Base-by-base conservation (phyloP, 1,139 yeast species). In the Magnusiomyces clavatus region DNA sequence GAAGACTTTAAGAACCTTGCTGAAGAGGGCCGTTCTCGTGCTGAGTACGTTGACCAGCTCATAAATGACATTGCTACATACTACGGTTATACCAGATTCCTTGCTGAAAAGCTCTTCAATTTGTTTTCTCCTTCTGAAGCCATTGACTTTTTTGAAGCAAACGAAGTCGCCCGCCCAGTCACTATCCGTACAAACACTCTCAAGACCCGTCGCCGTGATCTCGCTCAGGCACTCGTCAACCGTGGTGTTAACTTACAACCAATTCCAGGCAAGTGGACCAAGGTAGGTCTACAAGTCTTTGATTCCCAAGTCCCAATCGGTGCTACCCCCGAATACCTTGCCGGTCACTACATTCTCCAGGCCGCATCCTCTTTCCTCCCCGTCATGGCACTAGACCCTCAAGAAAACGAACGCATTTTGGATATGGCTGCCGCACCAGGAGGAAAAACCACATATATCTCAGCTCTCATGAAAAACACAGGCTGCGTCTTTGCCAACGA, bases 371-470 rank as follows among this genome's bases (percentile, higher is more conserved):
- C 97, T 4, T 92, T 92, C 70, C 75, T 94, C 65, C 99, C 99
- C 11, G 97, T 90, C 19, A 87, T 94, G 90, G 99, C 99, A 0
- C 75, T 94, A 61, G 94, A 83, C 57, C 98, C 99, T 17, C 95
- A 89, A 68, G 97, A 89, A 69, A 83, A 86, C 66, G 99, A 94
- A 71, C 83, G 98, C 65, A 77, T 94, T 48, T 76, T 94, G 59
- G 99, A 94, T 73, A 94, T 94, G 98, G 98, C 99, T 43, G 95
- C 98, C 54, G 97, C 99, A 19, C 99, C 99, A 60, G 99, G 99
- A 74, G 99, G 99, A 71, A 94, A 94, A 67, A 89, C 98, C 11
- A 92, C 99, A 1, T 92, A 89, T 66, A 83, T 94, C 54, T 83
- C 96, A 43, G 98, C 98, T 0, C 73, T 90, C 71, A 92, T 92